Conservation (phyloP, 73 alveolate genomes). For the Symbiodinium natans region DNA sequence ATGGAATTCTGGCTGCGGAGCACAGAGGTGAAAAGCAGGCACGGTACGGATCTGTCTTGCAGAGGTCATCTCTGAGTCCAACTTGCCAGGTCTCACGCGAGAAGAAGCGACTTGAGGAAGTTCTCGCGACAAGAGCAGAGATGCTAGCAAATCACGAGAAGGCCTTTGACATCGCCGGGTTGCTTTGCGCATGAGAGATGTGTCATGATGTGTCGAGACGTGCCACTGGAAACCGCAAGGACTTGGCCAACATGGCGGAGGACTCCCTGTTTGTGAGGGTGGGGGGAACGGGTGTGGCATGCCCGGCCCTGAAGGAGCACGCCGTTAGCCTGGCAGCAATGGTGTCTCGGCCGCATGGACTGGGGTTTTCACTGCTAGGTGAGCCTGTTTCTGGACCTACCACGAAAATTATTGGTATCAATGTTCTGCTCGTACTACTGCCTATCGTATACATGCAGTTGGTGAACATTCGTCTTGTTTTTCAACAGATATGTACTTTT, state of each 20-base stretch:
- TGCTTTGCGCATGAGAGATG: not conserved
- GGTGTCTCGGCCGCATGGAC: constrained; percentile 37
- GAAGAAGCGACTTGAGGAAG: constrained; percentile 78
- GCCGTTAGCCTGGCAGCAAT: constrained; percentile 37
- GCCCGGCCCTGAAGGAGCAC: constrained; percentile 45
- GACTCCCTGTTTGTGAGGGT: not conserved
- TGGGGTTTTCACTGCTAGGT: too few species aligned
- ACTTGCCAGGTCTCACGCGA: constrained; percentile 69
- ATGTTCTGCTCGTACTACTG: too few species aligned
- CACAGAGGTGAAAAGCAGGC: constrained; percentile 78
- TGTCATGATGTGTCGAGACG: not conserved
- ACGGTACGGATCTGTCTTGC: not conserved
- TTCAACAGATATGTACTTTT: too few species aligned
- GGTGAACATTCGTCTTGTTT: too few species aligned
- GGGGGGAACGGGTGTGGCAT: too few species aligned
- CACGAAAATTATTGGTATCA: too few species aligned
- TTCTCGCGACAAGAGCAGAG: constrained; percentile 34
- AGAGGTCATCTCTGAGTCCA: too few species aligned
- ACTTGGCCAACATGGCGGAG: not conserved
- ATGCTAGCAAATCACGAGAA: constrained; percentile 31
- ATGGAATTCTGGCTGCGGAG: not conserved
- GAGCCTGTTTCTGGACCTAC: too few species aligned
- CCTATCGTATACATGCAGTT: too few species aligned
- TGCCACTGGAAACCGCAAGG: not conserved
- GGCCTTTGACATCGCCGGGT: not conserved